These are phyloP conservation scores for Fusarium xyrophilum DNA, from an alignment of 2,329 filamentous ascomycete genomes.

Conservation along the genomic window DNA sequence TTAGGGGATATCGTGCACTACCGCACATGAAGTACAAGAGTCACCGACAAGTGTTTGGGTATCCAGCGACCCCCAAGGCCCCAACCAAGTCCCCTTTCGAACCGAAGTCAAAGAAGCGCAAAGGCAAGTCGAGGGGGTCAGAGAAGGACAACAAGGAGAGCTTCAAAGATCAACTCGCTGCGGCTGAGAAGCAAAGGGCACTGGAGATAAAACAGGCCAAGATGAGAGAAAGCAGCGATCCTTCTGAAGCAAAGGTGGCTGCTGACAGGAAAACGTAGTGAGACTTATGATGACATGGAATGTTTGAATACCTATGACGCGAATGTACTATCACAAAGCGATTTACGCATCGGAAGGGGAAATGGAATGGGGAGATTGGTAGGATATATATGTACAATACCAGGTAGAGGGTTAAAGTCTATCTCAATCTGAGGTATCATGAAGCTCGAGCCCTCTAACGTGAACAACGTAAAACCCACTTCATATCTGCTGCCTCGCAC, in stretches of 20 bases:
- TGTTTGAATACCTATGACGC: conserved; percentile 22
- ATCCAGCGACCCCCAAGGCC: conserved; percentile 28
- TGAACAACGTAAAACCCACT: background rate
- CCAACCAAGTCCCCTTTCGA: conserved; percentile 30
- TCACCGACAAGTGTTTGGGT: conserved; percentile 42
- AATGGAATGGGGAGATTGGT: background rate
- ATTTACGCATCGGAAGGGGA: conserved; percentile 13
- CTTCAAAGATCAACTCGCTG: conserved; percentile 16
- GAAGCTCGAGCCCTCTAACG: background rate
- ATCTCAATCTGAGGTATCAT: conserved; percentile 11
- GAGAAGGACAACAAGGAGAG: conserved; percentile 9
- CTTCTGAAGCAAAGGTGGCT: conserved; percentile 18
- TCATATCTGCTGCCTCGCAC: background rate
- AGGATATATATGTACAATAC: conserved; percentile 25
- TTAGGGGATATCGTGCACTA: conserved; percentile 41
- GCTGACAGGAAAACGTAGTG: conserved; percentile 1
- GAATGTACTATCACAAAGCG: conserved; percentile 34
- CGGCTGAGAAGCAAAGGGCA: conserved; percentile 11
- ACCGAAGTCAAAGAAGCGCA: background rate
- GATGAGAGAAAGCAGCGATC: conserved; percentile 8
- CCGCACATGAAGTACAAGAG: conserved; percentile 42
- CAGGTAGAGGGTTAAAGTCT: conserved; percentile 8
- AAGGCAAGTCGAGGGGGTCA: background rate
- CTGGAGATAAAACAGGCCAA: conserved; percentile 8
- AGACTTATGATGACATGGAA: conserved; percentile 7